phyloP scores from a whole-genome alignment of 805 yeast genomes.

The Candida maltosa region DNA sequence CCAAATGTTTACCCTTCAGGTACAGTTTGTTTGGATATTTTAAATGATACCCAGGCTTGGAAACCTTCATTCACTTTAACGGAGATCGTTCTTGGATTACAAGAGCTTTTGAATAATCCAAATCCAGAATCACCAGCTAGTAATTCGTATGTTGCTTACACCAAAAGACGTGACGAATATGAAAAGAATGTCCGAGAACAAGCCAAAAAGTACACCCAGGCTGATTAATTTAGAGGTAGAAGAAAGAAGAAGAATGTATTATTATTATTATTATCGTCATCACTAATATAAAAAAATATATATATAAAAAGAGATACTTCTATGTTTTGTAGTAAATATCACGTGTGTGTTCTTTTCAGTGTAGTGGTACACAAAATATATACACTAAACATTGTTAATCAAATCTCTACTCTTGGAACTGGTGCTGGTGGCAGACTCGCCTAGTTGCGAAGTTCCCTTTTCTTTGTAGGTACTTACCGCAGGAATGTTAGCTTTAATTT shows the following conservation, averaged over 20 bases:
- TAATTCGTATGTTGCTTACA: slow-evolving; percentile 89
- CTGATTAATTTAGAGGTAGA: not conserved
- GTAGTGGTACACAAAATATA: too few species aligned
- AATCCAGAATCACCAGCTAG: slow-evolving; percentile 97
- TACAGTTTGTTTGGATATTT: slow-evolving; percentile 86
- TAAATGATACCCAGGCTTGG: slow-evolving; percentile 97
- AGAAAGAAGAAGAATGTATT: not conserved
- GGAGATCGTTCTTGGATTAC: slow-evolving; percentile 87
- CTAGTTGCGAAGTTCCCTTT: slow-evolving; percentile 76
- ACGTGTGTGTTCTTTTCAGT: too few species aligned
- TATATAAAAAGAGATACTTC: too few species aligned
- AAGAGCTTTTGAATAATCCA: slow-evolving; percentile 84
- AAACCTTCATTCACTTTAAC: slow-evolving; percentile 92
- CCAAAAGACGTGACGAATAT: slow-evolving; percentile 64
- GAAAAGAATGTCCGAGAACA: slow-evolving; percentile 79
- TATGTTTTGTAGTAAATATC: too few species aligned
- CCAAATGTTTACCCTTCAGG: slow-evolving; percentile 98
- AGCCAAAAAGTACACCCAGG: slow-evolving; percentile 60
- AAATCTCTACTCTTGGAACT: slow-evolving; percentile 47
- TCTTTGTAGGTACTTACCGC: slow-evolving; percentile 97
- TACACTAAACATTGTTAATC: too few species aligned
- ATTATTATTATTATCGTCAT: too few species aligned
- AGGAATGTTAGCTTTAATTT: slow-evolving; percentile 94
- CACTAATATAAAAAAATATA: too few species aligned
- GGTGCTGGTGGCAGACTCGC: slow-evolving; percentile 41